Conservation (phyloP, 225 moss, liverwort and hornwort genomes). For the Rhytidiadelphus loreus region DNA sequence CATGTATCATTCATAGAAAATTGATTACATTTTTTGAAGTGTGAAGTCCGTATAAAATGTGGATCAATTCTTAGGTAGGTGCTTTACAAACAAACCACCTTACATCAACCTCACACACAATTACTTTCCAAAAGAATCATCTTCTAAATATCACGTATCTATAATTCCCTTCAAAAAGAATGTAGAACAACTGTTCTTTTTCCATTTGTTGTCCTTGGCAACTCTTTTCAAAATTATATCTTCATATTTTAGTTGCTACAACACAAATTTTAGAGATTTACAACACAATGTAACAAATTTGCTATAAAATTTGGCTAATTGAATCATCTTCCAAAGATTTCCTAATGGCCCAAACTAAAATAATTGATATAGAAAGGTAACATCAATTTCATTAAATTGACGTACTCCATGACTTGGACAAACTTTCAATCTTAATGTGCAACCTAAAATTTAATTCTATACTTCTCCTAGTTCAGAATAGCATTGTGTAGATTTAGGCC, state of each 20-base stretch:
- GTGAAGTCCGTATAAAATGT: not conserved
- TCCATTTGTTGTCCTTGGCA: too few species aligned
- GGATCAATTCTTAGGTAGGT: too few species aligned
- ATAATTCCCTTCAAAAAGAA: too few species aligned
- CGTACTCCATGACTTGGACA: not conserved
- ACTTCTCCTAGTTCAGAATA: not conserved
- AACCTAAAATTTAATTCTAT: not conserved
- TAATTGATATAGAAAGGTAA: too few species aligned
- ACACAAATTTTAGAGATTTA: not conserved
- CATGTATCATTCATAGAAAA: not conserved
- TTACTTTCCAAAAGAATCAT: too few species aligned
- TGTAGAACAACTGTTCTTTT: too few species aligned
- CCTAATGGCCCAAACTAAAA: too few species aligned
- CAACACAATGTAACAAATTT: not conserved
- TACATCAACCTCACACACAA: too few species aligned
- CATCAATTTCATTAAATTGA: too few species aligned
- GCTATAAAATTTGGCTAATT: not conserved
- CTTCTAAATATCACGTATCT: too few species aligned
- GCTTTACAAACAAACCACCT: too few species aligned
- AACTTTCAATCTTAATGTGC: accelerated
- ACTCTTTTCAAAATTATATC: not conserved
- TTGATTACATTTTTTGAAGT: not conserved
- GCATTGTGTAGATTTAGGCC: not conserved
- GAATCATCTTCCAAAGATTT: not conserved
- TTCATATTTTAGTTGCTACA: not conserved